phyloP scores from a whole-genome alignment of 352 stramenopile genomes.

The Globisporangium camurandrum region DNA sequence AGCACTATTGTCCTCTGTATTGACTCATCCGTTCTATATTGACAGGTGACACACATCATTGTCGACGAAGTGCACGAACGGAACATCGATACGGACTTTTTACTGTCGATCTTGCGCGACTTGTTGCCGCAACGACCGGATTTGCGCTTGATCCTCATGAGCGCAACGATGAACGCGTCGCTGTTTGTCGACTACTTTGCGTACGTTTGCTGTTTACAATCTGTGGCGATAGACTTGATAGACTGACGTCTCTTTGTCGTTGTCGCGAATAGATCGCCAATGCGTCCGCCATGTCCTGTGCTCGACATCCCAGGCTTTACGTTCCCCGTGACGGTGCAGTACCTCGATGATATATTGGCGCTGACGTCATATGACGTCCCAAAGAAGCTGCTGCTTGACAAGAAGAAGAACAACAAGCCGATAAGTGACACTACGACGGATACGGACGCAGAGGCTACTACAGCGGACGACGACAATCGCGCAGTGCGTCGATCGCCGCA shows the following conservation, averaged over 20 bases:
- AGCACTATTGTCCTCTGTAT: background rate
- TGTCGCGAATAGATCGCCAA: slow-evolving; percentile 3
- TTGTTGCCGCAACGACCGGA: slow-evolving; percentile 62
- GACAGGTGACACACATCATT: slow-evolving; percentile 92
- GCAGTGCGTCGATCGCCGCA: slow-evolving; percentile 20
- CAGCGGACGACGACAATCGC: slow-evolving; percentile 17
- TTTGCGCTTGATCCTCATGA: slow-evolving; percentile 94
- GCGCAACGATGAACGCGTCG: slow-evolving; percentile 91
- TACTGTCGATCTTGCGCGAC: slow-evolving; percentile 90
- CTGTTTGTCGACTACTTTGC: slow-evolving; percentile 88
- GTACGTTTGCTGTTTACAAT: slow-evolving; percentile 14
- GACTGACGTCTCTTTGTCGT: background rate
- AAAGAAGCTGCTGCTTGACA: slow-evolving; percentile 42
- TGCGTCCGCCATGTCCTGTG: slow-evolving; percentile 41
- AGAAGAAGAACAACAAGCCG: slow-evolving; percentile 32
- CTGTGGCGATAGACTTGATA: no score
- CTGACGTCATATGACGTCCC: slow-evolving; percentile 58
- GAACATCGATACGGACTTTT: slow-evolving; percentile 94
- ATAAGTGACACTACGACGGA: background rate
- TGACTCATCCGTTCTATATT: background rate
- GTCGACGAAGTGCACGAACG: slow-evolving; percentile 99
- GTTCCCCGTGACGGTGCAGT: slow-evolving; percentile 72
- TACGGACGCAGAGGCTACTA: background rate
- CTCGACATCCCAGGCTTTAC: slow-evolving; percentile 83
- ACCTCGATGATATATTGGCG: slow-evolving; percentile 67